phyloP scores from a whole-genome alignment of 106 monocot species.

The Alisma plantagoaquatica region DNA sequence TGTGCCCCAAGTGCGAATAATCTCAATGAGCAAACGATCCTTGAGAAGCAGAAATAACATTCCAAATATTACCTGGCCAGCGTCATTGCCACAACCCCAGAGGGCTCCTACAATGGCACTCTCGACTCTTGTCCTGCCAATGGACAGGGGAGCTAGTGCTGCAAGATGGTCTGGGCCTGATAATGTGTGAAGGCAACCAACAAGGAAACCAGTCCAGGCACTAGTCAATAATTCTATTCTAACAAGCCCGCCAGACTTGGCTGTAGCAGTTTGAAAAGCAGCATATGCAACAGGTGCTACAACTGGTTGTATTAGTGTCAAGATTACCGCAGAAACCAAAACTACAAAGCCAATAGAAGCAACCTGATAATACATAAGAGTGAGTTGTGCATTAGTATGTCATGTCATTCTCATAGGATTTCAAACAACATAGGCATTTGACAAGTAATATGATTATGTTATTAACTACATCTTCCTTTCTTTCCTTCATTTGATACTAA shows the following conservation, averaged over 20 bases:
- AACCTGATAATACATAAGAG: conserved; percentile 11
- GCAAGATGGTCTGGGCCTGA: conserved; percentile 97
- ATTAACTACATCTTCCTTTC: no score
- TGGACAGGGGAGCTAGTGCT: conserved; percentile 90
- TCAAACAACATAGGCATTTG: no score
- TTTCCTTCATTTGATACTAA: no score
- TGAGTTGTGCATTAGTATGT: no score
- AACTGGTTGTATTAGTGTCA: conserved; percentile 9
- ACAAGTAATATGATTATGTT: no score
- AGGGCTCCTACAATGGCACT: conserved; percentile 89
- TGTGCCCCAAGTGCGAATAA: conserved; percentile 82
- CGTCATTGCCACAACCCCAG: conserved; percentile 98
- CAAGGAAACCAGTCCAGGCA: conserved; percentile 90
- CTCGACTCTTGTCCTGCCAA: conserved; percentile 70
- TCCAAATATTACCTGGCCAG: conserved; percentile 91
- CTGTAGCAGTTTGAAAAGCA: conserved; percentile 10
- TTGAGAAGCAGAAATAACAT: conserved; percentile 81
- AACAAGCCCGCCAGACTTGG: conserved; percentile 24
- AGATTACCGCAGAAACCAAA: conserved; percentile 9
- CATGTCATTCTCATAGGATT: no score
- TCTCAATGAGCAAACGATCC: conserved; percentile 80
- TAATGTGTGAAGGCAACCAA: conserved; percentile 91
- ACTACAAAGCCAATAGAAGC: conserved; percentile 4
- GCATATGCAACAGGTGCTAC: conserved; percentile 12
- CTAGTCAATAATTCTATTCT: conserved; percentile 57